Base-by-base conservation (phyloP, 192 early-diverging fungal species). In the Thoreauomyces humboldtii region DNA sequence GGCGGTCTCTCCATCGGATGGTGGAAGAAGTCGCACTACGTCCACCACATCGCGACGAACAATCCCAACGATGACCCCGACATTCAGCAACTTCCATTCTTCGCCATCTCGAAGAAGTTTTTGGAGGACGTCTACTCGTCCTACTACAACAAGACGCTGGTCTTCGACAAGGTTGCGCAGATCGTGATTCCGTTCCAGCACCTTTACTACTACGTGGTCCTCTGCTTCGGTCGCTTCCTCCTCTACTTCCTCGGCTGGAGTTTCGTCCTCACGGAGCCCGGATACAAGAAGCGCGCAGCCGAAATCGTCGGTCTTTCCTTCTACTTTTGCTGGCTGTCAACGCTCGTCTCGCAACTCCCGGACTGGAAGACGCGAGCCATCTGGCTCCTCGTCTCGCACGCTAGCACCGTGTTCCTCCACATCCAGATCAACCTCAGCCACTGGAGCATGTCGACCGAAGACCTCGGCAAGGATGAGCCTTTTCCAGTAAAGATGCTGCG, bases 21-120 rank as follows among this genome's bases (percentile, higher is more conserved):
- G 94, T 98, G 96, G 96, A 98, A 98, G 70, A 86, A 89, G 59
- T 92, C 83, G 73, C 96, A 98, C 77, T 91, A 98, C 74, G 91
- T 96, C 36, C 96, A 98, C 77, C 96, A 98, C 77, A 91, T 96
- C 44, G 82, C 94, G 46, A 95, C 96, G 57, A 98, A 98, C 80
- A 79, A 94, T 70, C 86, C 89, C 9, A 88, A 91, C 70, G 87
- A 98, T 78, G 96, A 98, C 75, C 96, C 96, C 0, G 94, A 98
- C 72, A 95, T 98, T 70, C 96, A 98, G 77, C 96, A 96, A 70
- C 64, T 98, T 75, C 96, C 96, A 36, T 96, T 98, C 80, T 85
- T 96, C 67, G 94, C 96, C 5, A 76, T 98, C 28, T 87, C 89
- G 14, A 86, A 88, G 34, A 74, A 83, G 27, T 85, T 95, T 67